Base-by-base conservation (phyloP, 2,329 filamentous ascomycete species). In the Coniochaeta sp. region DNA sequence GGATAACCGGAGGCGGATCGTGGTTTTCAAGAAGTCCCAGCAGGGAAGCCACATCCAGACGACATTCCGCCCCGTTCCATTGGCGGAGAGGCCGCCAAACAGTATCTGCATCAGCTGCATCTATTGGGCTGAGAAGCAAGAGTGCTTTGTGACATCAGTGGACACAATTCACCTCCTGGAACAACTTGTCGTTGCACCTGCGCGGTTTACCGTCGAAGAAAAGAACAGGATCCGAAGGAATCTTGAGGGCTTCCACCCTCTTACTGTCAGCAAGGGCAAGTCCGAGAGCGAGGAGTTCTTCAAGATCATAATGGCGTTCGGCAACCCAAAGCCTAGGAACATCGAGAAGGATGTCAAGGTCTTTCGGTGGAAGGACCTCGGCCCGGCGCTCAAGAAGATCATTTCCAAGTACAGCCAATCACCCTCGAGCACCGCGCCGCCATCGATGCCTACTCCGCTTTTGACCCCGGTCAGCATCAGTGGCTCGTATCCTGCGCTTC, bases 331-430 rank as follows among this genome's bases (percentile, higher is more conserved):
- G 71, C 94, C 94, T 16, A 81, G 94, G 56, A 96, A 97, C 65
- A 99, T 99, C 58, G 94, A 97, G 74, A 99, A 99, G 73, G 92
- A 97, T 63, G 91, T 99, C 65, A 99, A 99, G 72, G 94, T 97
- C 12, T 99, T 97, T 64, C 87, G 91, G 4, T 99, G 94, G 94
- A 94, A 91, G 69, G 89, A 94, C 54, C 77, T 99, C 42, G 81
- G 82, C 48, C 81, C 84, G 54, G 92, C 94, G 0, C 78, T 99
- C 58, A 95, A 95, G 79, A 99, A 99, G 76, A 97, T 99, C 63
- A 95, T 99, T 66, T 86, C 89, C 63, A 99, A 99, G 86, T 99
- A 97, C 67, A 79, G 76, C 62, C 75, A 75, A n/a, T 61, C 62
- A 14, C 57, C 61, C 6, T 55, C 60, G 6, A 52, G 57, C 22